Base-by-base conservation (phyloP, 208 protist species). In the Porcisia hertigi region DNA sequence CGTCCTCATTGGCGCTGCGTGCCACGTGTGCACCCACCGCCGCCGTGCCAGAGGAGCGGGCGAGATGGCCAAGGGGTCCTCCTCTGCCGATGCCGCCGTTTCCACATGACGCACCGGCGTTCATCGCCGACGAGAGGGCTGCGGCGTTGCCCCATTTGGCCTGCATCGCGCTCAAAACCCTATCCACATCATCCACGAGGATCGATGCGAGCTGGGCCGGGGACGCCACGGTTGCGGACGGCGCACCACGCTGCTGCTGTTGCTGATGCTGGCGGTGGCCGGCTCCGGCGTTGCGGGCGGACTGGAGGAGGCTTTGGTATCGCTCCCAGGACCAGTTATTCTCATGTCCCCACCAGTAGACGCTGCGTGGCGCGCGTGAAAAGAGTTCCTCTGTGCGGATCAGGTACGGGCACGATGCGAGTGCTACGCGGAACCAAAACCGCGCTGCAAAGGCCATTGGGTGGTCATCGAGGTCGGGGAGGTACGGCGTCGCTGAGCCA, bases 351-450 rank as follows among this genome's bases (percentile, higher is more conserved):
- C 88, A 94, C 92, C 92, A 96, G 80, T 84, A 81, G 30, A 92
- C 79, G 36, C 85, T 91, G 36, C 80, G 86, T 43, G 92, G 92
- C 34, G 92, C 88, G 23, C 89, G 88, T 1, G 86, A 87, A 81
- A 88, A 94, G 59, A 96, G 86, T 64, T 91, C 86, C 66, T 96
- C 89, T 12, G 86, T 89, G 58, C 86, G 88, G n/a, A 94, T 81
- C 52, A 94, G 77, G 62, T 86, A 94, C 0, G 92, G 92, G 55
- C 87, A 91, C 23, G 84, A 91, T 4, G 89, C 83, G 20, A 96
- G 83, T 34, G 88, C 92, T 5, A 90, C 92, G 73, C 92, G 89
- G 36, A 96, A 96, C 92, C 92, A 96, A 60, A 96, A 93, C 41
- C 92, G 88, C 0, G 92, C 55, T 1, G 92, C 73, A 71, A 96